Evolutionary conservation across 371 early-diverging fungal species (phyloP).

Genomic region (Lichtheimia hyalospora): DNA sequence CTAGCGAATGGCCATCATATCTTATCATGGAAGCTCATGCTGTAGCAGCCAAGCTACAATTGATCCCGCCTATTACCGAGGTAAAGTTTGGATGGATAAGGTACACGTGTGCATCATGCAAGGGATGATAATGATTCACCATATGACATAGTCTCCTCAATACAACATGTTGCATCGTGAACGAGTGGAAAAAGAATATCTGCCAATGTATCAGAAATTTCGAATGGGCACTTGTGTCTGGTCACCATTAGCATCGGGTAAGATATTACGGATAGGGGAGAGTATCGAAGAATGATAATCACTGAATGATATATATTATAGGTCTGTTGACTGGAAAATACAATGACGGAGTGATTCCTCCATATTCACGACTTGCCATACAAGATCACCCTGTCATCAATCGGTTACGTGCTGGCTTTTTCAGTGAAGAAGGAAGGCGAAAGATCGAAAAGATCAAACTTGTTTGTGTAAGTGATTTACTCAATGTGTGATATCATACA

Average conservation of each 20-base stretch:
- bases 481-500: neutral
- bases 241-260: conserved; percentile 80
- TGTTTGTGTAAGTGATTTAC: conserved; percentile 42
- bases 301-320: conserved; percentile 1
- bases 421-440: conserved; percentile 64
- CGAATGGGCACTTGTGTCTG: conserved; percentile 79
- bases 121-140: conserved; percentile 27
- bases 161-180: conserved; percentile 89
- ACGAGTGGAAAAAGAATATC: conserved; percentile 76
- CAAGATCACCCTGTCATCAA: conserved; percentile 66
- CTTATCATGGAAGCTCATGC: conserved; percentile 77
- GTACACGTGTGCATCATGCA: conserved; percentile 74
- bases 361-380: conserved; percentile 67
- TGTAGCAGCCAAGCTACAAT: conserved; percentile 63
- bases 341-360: conserved; percentile 65
- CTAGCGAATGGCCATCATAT: conserved; percentile 84
- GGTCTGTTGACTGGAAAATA: conserved; percentile 78
- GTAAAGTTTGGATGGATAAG: conserved; percentile 69
- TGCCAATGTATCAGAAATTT: conserved; percentile 67
- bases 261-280: neutral
- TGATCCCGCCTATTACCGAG: conserved; percentile 71
- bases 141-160: conserved; percentile 69
- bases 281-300: no score
- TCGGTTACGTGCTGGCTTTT: conserved; percentile 58
- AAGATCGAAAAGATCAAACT: conserved; percentile 51